Percentiles rank a stretch among this genome's conserved stretches.
phyloP scores from a whole-genome alignment of 768 basidiomycete species.

The Boletus rubescentipes region DNA sequence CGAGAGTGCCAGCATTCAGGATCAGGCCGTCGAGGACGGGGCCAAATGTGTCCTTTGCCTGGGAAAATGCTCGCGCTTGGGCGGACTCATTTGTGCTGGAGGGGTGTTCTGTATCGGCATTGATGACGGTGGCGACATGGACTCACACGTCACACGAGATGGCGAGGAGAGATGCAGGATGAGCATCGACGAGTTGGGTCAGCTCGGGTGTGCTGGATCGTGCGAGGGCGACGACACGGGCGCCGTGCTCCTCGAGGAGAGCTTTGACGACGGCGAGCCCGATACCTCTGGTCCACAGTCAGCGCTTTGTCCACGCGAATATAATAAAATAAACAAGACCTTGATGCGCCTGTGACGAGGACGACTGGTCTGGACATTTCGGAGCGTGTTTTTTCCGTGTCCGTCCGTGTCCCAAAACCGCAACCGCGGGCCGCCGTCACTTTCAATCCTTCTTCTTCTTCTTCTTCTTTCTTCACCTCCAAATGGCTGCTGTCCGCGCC shows the following conservation, averaged over 20 bases:
- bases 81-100: slow-evolving; percentile 58
- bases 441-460: slow-evolving; percentile 2
- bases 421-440: slow-evolving; percentile 1
- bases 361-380: slow-evolving; percentile 52
- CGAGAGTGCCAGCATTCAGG: slow-evolving; percentile 80
- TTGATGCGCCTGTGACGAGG: slow-evolving; percentile 85
- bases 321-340: slow-evolving; percentile 37
- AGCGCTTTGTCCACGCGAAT: background rate
- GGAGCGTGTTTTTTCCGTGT: slow-evolving; percentile 21
- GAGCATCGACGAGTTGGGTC: slow-evolving; percentile 40
- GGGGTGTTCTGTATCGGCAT: background rate
- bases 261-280: slow-evolving; percentile 76
- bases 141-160: slow-evolving; percentile 79
- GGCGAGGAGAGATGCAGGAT: slow-evolving; percentile 45
- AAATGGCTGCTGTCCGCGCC: slow-evolving; percentile 59
- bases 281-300: slow-evolving; percentile 51
- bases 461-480: slow-evolving; percentile 15
- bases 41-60: slow-evolving; percentile 53
- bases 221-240: slow-evolving; percentile 74
- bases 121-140: background rate
- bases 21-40: slow-evolving; percentile 69
- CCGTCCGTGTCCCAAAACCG: slow-evolving; percentile 23
- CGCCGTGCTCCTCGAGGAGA: slow-evolving; percentile 60
- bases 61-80: slow-evolving; percentile 54
- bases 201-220: slow-evolving; percentile 70